Conservation (phyloP, 2,329 filamentous ascomycete genomes). For the Purpureocillium lavendulum region DNA sequence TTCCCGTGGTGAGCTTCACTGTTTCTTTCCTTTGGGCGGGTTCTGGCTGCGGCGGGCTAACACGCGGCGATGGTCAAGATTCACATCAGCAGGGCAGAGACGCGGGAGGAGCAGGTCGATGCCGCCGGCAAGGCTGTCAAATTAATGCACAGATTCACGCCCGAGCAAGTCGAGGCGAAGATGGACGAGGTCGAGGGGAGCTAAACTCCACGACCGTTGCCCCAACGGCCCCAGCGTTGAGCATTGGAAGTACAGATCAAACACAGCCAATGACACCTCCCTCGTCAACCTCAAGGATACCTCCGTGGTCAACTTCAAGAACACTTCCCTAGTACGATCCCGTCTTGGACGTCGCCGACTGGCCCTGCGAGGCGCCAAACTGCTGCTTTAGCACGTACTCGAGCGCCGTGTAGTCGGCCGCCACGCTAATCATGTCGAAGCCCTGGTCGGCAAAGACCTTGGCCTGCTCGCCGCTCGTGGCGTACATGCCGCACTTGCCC, state of each 20-base stretch:
- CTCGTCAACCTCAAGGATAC: too few relatives aligned
- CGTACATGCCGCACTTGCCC: constrained; percentile 56
- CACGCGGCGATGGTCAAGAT: constrained; percentile 33
- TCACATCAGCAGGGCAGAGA: constrained; percentile 50
- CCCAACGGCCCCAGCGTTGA: too few relatives aligned
- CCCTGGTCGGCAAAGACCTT: constrained; percentile 45
- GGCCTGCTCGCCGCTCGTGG: constrained; percentile 46
- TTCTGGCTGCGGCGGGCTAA: background rate
- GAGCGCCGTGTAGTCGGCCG: constrained; percentile 46
- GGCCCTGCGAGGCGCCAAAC: constrained; percentile 37
- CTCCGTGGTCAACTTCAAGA: too few relatives aligned
- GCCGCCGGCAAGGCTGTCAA: constrained; percentile 55
- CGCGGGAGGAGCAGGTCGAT: constrained; percentile 41
- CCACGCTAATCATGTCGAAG: constrained; percentile 54
- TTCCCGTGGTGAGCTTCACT: constrained; percentile 56
- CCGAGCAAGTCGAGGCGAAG: constrained; percentile 55
- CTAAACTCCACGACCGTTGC: constrained; percentile 5
- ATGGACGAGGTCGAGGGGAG: constrained; percentile 53
- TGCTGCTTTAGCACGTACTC: constrained; percentile 34
- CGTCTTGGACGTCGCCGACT: constrained; percentile 24
- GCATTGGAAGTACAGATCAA: too few relatives aligned
- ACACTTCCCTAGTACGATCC: constrained; percentile 29
- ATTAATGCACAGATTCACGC: constrained; percentile 70
- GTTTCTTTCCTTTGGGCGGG: background rate
- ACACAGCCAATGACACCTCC: too few relatives aligned